Percentiles rank a stretch among this genome's conserved stretches.
Evolutionary conservation across 805 yeast genomes (phyloP).

Genomic region (Kluyveromyces siamensis): DNA sequence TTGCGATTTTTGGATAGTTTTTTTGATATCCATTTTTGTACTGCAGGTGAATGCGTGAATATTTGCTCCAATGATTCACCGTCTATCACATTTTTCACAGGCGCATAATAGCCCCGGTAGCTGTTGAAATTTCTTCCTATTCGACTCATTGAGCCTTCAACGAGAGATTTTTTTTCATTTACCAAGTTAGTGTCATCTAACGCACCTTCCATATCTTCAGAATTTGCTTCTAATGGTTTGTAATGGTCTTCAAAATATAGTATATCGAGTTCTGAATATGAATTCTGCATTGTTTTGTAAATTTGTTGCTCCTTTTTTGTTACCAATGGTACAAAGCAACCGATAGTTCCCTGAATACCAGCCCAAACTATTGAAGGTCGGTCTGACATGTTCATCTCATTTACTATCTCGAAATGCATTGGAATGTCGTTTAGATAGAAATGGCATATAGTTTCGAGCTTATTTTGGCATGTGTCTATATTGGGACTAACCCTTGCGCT

Average conservation of each 20-base stretch:
- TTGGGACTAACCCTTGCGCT: constrained; percentile 32
- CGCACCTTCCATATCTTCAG: constrained; percentile 12
- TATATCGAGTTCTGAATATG: constrained; percentile 28
- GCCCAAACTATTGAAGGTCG: constrained; percentile 57
- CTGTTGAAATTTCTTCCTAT: constrained; percentile 59
- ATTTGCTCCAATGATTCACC: constrained; percentile 77
- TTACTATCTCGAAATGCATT: constrained; percentile 44
- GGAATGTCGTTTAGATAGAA: constrained; percentile 65
- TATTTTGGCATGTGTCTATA: constrained; percentile 32
- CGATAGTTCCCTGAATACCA: constrained; percentile 78
- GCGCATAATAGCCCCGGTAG: constrained; percentile 75
- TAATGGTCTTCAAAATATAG: constrained; percentile 9
- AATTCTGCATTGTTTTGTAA: constrained; percentile 45
- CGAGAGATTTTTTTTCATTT: neutral
- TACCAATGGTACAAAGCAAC: constrained; percentile 59
- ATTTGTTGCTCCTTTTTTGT: constrained; percentile 54
- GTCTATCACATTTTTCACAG: constrained; percentile 67
- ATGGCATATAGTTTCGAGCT: constrained; percentile 45
- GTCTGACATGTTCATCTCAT: constrained; percentile 33
- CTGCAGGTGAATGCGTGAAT: constrained; percentile 15
- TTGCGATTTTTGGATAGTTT: constrained; percentile 17
- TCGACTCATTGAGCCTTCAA: constrained; percentile 29
- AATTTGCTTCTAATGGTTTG: constrained; percentile 4
- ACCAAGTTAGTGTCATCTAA: constrained; percentile 3
- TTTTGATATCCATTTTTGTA: constrained; percentile 23